Conservation (phyloP, 495 filamentous ascomycete species). For the Xylaria intraflava region DNA sequence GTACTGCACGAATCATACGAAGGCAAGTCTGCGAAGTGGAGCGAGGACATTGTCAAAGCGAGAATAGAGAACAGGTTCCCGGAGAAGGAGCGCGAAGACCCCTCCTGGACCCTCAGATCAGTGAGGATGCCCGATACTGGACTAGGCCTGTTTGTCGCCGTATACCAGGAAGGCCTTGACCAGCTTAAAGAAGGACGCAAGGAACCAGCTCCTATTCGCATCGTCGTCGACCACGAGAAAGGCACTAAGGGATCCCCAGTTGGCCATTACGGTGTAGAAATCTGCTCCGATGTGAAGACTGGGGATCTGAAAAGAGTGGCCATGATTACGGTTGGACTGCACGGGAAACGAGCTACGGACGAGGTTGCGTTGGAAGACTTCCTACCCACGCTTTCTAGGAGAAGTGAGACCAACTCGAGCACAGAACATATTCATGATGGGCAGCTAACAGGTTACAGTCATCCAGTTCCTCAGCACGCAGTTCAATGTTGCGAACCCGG, state of each 20-base stretch:
- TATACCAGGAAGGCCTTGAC: slow-evolving; percentile 62
- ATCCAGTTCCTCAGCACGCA: slow-evolving; percentile 61
- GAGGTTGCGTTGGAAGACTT: slow-evolving; percentile 62
- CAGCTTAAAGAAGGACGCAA: slow-evolving; percentile 49
- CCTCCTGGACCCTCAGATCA: slow-evolving; percentile 71
- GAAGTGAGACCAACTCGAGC: slow-evolving; percentile 42
- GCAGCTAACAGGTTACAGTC: slow-evolving; percentile 36
- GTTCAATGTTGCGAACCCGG: slow-evolving; percentile 59
- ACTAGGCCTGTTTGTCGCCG: slow-evolving; percentile 62
- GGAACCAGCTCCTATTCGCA: slow-evolving; percentile 51
- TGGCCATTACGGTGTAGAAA: slow-evolving; percentile 63
- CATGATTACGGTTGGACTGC: slow-evolving; percentile 55
- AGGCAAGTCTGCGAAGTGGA: slow-evolving; percentile 65
- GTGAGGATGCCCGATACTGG: slow-evolving; percentile 52
- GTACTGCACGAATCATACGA: slow-evolving; percentile 71
- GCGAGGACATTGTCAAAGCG: slow-evolving; percentile 82
- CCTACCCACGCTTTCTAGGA: slow-evolving; percentile 59
- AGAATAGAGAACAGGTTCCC: slow-evolving; percentile 77
- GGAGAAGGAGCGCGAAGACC: slow-evolving; percentile 69
- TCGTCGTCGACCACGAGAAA: slow-evolving; percentile 55
- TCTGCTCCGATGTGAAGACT: slow-evolving; percentile 49
- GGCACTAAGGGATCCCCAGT: slow-evolving; percentile 51
- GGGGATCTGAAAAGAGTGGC: slow-evolving; percentile 34
- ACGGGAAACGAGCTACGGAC: slow-evolving; percentile 59
- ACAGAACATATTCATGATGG: neutral